Conservation (phyloP, 306 rosid genomes). For the Luffa aegyptiaca region DNA sequence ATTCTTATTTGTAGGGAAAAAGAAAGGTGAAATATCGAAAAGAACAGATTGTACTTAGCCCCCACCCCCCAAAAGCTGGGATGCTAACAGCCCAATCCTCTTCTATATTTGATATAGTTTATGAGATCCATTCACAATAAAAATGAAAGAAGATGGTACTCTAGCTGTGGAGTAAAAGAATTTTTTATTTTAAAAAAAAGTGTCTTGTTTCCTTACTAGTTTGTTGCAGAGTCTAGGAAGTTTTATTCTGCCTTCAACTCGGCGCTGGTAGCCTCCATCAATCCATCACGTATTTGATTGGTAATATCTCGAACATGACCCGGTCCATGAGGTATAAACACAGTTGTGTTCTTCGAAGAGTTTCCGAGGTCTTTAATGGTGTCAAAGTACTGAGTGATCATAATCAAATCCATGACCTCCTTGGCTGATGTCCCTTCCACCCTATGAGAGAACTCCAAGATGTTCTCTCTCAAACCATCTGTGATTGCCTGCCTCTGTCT, state of each 20-base stretch:
- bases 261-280: conserved; percentile 79
- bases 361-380: conserved; percentile 90
- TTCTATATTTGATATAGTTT: no score
- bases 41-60: no score
- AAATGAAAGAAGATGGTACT: neutral
- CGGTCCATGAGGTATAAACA: conserved; percentile 89
- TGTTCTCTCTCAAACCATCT: conserved; percentile 88
- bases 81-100: no score
- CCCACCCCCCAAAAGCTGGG: no score
- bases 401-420: conserved; percentile 93
- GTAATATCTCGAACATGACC: conserved; percentile 76
- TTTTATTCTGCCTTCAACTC: neutral
- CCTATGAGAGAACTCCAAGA: conserved; percentile 73
- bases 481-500: conserved; percentile 95
- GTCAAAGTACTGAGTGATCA: conserved; percentile 93
- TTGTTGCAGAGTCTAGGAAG: neutral
- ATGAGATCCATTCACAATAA: no score
- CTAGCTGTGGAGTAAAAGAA: neutral
- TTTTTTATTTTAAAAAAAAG: neutral
- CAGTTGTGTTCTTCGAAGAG: conserved; percentile 77
- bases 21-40: no score
- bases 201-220: neutral
- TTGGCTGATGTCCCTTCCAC: conserved; percentile 81
- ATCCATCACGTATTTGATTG: conserved; percentile 73
- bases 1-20: no score